A percentile compares a stretch with the other conserved stretches of the same genome.
These are phyloP conservation scores for Teunomyces kruisii DNA, from an alignment of 805 yeast species.

Conservation along the genomic window DNA sequence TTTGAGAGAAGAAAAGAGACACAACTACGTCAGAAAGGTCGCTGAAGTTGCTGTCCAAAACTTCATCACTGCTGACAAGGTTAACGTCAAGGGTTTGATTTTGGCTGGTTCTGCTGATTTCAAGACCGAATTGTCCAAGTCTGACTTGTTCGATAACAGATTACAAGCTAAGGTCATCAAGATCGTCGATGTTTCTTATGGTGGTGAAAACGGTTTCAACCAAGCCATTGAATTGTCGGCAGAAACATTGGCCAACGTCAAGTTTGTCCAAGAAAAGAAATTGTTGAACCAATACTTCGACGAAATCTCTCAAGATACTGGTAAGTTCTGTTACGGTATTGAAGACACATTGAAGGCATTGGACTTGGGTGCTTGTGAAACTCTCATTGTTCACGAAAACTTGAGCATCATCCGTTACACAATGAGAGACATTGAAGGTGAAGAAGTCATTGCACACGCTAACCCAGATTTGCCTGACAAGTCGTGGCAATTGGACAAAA, in stretches of 20 bases:
- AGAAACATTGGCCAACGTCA: constrained; percentile 94
- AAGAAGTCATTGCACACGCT: constrained; percentile 69
- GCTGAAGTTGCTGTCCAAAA: constrained; percentile 98
- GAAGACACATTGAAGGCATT: constrained; percentile 95
- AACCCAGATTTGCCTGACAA: constrained; percentile 73
- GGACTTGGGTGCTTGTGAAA: constrained; percentile 95
- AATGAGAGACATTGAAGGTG: constrained; percentile 79
- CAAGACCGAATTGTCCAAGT: constrained; percentile 88
- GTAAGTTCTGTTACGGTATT: constrained; percentile 96
- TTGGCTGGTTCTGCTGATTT: constrained; percentile 99
- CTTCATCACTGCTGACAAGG: constrained; percentile 93
- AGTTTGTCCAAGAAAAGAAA: constrained; percentile 97
- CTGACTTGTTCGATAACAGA: constrained; percentile 92
- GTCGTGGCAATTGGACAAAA: constrained; percentile 74
- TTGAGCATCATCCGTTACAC: constrained; percentile 82
- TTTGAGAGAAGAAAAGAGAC: constrained; percentile 98
- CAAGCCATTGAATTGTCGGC: constrained; percentile 98
- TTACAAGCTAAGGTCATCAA: constrained; percentile 83
- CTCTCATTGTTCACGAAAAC: constrained; percentile 88
- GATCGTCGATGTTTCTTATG: constrained; percentile 95
- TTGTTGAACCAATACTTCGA: constrained; percentile 89
- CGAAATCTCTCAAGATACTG: constrained; percentile 96
- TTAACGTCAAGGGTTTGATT: constrained; percentile 89
- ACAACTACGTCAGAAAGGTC: constrained; percentile 95
- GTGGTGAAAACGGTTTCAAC: constrained; percentile 99